Evolutionary conservation across 208 protist genomes (phyloP), one percentile per base, ranked within the genome.

Genomic region (Trypanosoma caninum): DNA sequence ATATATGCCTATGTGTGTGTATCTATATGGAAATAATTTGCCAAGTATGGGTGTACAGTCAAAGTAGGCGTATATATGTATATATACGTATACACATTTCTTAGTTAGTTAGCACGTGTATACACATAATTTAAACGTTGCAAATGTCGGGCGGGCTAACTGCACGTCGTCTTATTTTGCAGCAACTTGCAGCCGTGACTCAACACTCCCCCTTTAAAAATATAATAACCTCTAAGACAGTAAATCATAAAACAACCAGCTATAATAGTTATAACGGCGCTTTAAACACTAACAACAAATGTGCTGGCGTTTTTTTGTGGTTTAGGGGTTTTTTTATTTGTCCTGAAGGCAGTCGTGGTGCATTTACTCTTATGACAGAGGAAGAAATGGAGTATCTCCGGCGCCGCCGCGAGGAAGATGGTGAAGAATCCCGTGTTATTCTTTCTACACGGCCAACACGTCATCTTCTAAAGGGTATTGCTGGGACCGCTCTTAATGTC

Each of bases 301-400:
- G 18, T 28, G 8, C 8, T 38, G 10, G 35, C 20, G 54, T 45
- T 5, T 16, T 18, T 22, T 44, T 33, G 3, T 59, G 57, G 64
- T 27, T 51, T 41, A 16, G 52, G 18, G 1, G 4, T 37, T 41
- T 54, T 31, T 35, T 69, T 28, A 44, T 70, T 52, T 40, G 31
- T 18, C 65, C 67, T n/a, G 65, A 64, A 42, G 11, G 34, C 4
- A 50, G 50, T 41, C 59, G 60, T 16, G 51, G 50, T 9, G 33
- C 57, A 41, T 87, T 92, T 66, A 72, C 59, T 0, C 60, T 93
- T 2, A 77, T 93, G 40, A 93, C 82, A n/a, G 67, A 67, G 44
- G 78, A 81, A 0, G 81, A 94, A 66, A 79, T 94, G 70, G 69
- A 74, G 45, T 81, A 72, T 58, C 74, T 91, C 33, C 72, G 69